A percentile compares a stretch with the other conserved stretches of the same genome.
These are phyloP conservation scores for Ustilaginoidea virens DNA, from an alignment of 2,329 filamentous ascomycete species.

Conservation along the genomic window DNA sequence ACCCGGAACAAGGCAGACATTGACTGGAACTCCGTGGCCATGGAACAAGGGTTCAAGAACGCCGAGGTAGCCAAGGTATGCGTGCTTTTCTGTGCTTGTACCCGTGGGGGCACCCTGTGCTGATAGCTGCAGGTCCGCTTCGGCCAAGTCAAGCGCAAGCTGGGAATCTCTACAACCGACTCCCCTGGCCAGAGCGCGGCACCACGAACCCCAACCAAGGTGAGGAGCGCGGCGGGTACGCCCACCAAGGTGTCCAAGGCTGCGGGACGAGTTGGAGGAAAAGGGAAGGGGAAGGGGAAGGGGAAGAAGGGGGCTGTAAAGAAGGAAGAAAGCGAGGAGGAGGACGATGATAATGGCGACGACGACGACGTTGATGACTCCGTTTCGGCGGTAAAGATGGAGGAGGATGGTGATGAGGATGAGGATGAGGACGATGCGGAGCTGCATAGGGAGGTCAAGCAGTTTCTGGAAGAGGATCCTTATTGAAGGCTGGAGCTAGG, in stretches of 20 bases:
- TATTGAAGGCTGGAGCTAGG: background rate
- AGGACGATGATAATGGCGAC: conserved; percentile 7
- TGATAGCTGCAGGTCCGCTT: conserved; percentile 36
- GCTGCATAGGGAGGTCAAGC: conserved; percentile 1
- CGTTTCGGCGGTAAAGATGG: conserved; percentile 8
- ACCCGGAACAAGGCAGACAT: conserved; percentile 26
- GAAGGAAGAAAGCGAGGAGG: conserved; percentile 8
- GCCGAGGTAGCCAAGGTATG: conserved; percentile 27
- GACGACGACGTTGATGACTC: conserved; percentile 8
- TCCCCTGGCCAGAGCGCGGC: conserved; percentile 4
- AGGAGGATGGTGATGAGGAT: conserved; percentile 6
- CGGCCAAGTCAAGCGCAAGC: conserved; percentile 32
- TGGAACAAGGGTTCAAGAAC: conserved; percentile 27
- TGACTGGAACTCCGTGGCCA: conserved; percentile 32
- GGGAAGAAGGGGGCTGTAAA: conserved; percentile 9
- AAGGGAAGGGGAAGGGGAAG: conserved; percentile 10
- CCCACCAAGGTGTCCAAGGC: conserved; percentile 17
- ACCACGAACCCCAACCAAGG: conserved; percentile 9
- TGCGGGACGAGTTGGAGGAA: conserved; percentile 9
- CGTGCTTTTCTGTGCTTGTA: too few relatives aligned
- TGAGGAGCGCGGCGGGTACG: conserved; percentile 5
- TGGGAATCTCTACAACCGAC: conserved; percentile 21
- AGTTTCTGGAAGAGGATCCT: background rate
- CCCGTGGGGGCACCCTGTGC: too few relatives aligned
- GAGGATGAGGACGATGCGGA: background rate